Evolutionary conservation across 805 yeast genomes (phyloP).

Genomic region (Hanseniaspora guilliermondii): DNA sequence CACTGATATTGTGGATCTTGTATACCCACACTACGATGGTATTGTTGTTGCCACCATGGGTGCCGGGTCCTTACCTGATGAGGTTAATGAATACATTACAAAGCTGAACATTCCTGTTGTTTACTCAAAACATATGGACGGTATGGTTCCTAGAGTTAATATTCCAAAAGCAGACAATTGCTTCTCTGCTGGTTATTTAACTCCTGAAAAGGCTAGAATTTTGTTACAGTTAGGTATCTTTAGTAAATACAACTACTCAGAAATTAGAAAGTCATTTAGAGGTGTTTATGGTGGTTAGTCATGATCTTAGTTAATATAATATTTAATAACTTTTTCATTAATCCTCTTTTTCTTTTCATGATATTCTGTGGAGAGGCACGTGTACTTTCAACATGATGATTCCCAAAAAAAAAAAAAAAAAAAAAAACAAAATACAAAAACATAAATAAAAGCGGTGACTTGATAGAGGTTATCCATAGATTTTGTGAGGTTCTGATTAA

Average conservation of each 20-base stretch:
- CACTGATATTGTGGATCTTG: slow-evolving; percentile 35
- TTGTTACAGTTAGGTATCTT: slow-evolving; percentile 44
- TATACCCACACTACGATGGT: slow-evolving; percentile 40
- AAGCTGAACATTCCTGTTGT: slow-evolving; percentile 40
- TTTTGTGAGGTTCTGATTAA: no score
- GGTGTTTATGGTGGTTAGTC: slow-evolving; percentile 42
- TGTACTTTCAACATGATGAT: neutral
- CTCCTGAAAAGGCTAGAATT: slow-evolving; percentile 53
- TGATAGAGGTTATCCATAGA: no score
- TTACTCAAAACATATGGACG: slow-evolving; percentile 57
- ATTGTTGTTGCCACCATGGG: slow-evolving; percentile 59
- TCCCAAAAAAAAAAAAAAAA: no score
- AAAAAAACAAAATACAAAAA: no score
- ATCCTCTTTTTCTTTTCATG: no score
- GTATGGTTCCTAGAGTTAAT: slow-evolving; percentile 49
- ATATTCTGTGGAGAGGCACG: neutral
- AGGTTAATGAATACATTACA: slow-evolving; percentile 31
- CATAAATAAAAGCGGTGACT: no score
- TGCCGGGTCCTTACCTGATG: slow-evolving; percentile 50
- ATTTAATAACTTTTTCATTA: no score
- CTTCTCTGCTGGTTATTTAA: slow-evolving; percentile 54
- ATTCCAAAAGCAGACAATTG: slow-evolving; percentile 30
- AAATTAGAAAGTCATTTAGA: slow-evolving; percentile 35
- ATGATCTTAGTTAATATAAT: no score
- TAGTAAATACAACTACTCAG: slow-evolving; percentile 29